These are phyloP conservation scores for Russula griseocarnosa DNA, from an alignment of 768 basidiomycete genomes.

Conservation along the genomic window DNA sequence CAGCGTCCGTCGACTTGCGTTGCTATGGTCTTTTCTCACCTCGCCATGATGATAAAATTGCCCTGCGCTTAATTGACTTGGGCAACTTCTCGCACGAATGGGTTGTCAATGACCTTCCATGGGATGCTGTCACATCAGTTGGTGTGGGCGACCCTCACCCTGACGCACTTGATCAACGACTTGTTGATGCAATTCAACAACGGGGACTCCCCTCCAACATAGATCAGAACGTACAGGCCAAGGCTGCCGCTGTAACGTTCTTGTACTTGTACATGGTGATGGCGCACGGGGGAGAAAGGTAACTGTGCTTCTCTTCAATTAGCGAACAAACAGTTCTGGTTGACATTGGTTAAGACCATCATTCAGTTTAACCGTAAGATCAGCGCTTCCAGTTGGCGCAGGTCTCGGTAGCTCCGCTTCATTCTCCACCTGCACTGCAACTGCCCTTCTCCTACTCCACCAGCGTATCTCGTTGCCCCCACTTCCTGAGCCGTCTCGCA, in stretches of 20 bases:
- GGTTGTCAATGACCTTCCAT: constrained; percentile 72
- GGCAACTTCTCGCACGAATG: constrained; percentile 75
- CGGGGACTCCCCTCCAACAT: constrained; percentile 38
- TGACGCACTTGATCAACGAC: constrained; percentile 64
- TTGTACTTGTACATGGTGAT: constrained; percentile 91
- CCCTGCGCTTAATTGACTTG: constrained; percentile 76
- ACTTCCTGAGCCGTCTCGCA: constrained; percentile 45
- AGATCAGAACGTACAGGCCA: constrained; percentile 38
- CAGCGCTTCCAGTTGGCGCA: constrained; percentile 89
- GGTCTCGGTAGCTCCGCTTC: constrained; percentile 97
- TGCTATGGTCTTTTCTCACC: constrained; percentile 85
- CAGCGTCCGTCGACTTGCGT: constrained; percentile 91
- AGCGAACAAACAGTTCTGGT: neutral
- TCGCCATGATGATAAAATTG: constrained; percentile 66
- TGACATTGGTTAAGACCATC: constrained; percentile 50
- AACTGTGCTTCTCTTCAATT: constrained; percentile 30
- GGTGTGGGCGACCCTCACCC: constrained; percentile 51
- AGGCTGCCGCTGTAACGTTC: constrained; percentile 65
- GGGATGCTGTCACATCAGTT: constrained; percentile 63
- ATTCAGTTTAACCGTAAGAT: constrained; percentile 76
- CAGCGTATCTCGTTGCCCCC: constrained; percentile 58
- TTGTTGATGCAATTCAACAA: constrained; percentile 66
- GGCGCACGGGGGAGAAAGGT: constrained; percentile 54
- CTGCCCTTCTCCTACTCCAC: constrained; percentile 73
- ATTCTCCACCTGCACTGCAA: constrained; percentile 83